Conservation (phyloP, 1,284 basidiomycete genomes). For the Leccinum angustisporum region DNA sequence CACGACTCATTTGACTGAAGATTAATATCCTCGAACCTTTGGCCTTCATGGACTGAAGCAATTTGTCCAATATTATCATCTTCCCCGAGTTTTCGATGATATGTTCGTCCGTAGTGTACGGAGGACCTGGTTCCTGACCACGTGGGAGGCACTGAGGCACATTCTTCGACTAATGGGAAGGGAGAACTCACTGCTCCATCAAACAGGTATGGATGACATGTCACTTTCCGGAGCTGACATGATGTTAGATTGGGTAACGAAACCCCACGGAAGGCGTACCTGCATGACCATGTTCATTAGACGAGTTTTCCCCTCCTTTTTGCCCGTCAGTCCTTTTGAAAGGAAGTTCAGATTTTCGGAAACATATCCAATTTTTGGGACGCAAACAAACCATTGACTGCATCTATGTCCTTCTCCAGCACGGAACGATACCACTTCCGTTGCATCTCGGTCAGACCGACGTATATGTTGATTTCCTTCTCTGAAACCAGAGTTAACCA, state of each 20-base stretch:
- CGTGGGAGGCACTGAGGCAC: background rate
- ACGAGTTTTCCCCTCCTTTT: conserved; percentile 98
- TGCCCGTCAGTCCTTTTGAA: conserved; percentile 74
- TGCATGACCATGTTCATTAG: conserved; percentile 99
- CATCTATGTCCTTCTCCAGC: conserved; percentile 98
- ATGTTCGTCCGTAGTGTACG: conserved; percentile 98
- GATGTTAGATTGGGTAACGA: conserved; percentile 6
- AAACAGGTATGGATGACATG: conserved; percentile 84
- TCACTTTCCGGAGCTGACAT: conserved; percentile 69
- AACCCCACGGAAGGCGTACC: conserved; percentile 42
- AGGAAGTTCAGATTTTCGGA: background rate
- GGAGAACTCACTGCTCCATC: conserved; percentile 71
- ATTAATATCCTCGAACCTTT: conserved; percentile 96
- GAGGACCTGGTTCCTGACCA: conserved; percentile 88
- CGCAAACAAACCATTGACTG: conserved; percentile 76
- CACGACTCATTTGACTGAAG: conserved; percentile 98
- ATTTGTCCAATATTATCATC: conserved; percentile 97
- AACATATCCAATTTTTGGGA: background rate
- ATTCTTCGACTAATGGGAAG: background rate
- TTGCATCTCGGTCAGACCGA: conserved; percentile 98
- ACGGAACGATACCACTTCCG: conserved; percentile 97
- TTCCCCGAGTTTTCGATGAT: conserved; percentile 94
- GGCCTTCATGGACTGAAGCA: conserved; percentile 84
- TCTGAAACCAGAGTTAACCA: conserved; percentile 46
- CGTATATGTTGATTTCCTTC: conserved; percentile 99